Evolutionary conservation across 345 rosid genomes (phyloP).

Genomic region (Populus tremula): DNA sequence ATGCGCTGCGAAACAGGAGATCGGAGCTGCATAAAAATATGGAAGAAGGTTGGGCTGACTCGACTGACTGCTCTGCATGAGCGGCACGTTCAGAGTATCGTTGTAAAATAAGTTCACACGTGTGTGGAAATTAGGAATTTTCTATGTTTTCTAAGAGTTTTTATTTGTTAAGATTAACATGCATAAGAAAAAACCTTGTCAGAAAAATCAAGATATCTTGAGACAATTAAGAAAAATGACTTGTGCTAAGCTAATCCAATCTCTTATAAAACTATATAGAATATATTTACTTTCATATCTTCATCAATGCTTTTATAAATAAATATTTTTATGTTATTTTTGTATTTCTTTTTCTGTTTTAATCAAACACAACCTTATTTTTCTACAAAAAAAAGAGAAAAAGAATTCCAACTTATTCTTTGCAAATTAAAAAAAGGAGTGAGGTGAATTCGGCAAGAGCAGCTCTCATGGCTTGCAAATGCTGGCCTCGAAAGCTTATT

Average conservation of each 20-base stretch:
- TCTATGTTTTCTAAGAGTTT: background rate
- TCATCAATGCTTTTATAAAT: too few species aligned
- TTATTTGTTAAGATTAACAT: background rate
- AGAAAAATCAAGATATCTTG: background rate
- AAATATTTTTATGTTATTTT: too few species aligned
- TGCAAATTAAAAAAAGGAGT: too few species aligned
- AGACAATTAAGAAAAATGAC: background rate
- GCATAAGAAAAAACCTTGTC: background rate
- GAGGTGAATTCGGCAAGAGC: too few species aligned
- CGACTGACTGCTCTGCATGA: constrained; percentile 35
- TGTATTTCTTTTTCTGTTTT: too few species aligned
- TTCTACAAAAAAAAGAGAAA: too few species aligned
- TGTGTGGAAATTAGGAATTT: background rate
- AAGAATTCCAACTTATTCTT: too few species aligned
- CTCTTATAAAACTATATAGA: background rate
- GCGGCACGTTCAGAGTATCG: background rate
- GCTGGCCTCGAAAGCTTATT: too few species aligned
- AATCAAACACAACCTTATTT: too few species aligned
- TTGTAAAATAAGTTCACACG: background rate
- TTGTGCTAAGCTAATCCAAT: too few species aligned
- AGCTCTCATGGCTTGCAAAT: too few species aligned
- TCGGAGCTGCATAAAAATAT: background rate
- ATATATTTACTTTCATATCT: too few species aligned
- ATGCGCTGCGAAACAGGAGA: constrained; percentile 8
- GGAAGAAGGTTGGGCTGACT: constrained; percentile 54